These are phyloP conservation scores for Tillandsia leiboldiana DNA, from an alignment of 176 grass and related monocot genomes.

Conservation along the genomic window DNA sequence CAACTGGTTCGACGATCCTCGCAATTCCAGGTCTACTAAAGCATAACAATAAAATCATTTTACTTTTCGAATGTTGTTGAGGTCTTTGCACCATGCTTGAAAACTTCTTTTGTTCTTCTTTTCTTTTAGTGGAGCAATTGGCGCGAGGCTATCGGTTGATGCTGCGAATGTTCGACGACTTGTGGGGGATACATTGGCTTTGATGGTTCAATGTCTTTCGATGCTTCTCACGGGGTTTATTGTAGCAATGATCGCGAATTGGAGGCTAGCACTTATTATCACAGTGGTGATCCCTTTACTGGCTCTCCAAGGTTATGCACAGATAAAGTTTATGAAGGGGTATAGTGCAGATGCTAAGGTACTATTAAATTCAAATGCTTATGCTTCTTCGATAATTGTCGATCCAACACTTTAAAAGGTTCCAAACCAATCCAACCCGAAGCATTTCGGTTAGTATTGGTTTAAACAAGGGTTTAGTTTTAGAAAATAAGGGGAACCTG, in stretches of 20 bases:
- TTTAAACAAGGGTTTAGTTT: too few species aligned
- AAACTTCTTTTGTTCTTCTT: slow-evolving; percentile 7
- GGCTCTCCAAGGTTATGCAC: slow-evolving; percentile 66
- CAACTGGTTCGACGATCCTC: slow-evolving; percentile 81
- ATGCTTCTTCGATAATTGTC: too few species aligned
- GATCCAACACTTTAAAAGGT: too few species aligned
- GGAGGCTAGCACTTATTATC: slow-evolving; percentile 64
- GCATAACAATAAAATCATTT: neutral
- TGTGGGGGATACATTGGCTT: slow-evolving; percentile 74
- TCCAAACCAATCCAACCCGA: too few species aligned
- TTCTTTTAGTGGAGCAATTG: slow-evolving; percentile 53
- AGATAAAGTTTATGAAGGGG: slow-evolving; percentile 71
- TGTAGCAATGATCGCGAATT: slow-evolving; percentile 57
- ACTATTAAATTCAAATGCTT: slow-evolving; percentile 5
- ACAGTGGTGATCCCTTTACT: slow-evolving; percentile 52
- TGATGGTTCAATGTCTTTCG: slow-evolving; percentile 31
- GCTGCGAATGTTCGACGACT: slow-evolving; percentile 65
- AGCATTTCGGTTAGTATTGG: too few species aligned
- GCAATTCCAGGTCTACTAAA: slow-evolving; percentile 57
- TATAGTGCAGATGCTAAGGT: slow-evolving; percentile 84
- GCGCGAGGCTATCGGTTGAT: slow-evolving; percentile 70
- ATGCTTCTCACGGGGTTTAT: slow-evolving; percentile 52
- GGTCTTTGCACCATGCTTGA: neutral
- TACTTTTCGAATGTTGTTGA: neutral
- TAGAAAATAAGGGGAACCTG: too few species aligned